Evolutionary conservation across 139 green algal species (phyloP).

Genomic region (Closterium sp.): DNA sequence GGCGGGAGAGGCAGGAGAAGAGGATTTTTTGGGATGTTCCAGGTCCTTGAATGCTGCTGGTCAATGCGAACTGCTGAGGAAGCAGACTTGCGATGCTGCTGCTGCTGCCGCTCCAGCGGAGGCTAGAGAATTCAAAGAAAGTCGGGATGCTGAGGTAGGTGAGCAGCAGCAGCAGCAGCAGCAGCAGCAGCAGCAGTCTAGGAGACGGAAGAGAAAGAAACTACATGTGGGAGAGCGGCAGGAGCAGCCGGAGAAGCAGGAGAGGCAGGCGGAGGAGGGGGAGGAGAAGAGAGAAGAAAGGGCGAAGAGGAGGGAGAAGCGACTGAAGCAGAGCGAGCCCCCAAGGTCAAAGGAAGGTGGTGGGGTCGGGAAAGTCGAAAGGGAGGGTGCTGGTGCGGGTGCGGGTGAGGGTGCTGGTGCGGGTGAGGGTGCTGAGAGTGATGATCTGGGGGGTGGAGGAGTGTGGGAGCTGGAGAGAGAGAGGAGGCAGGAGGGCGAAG

Average conservation of each 20-base stretch:
- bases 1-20: not conserved
- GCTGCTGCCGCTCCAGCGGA: not conserved
- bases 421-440: not conserved
- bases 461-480: not conserved
- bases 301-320: not conserved
- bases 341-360: not conserved
- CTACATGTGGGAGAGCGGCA: not conserved
- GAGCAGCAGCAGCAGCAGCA: not conserved
- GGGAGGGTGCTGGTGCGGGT: not conserved
- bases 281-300: not conserved
- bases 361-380: not conserved
- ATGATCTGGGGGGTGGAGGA: not conserved
- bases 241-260: too few relatives aligned
- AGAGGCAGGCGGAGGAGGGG: too few relatives aligned
- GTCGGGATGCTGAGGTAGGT: not conserved
- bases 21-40: not conserved
- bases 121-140: not conserved
- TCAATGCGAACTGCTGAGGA: not conserved
- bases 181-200: not conserved
- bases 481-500: not conserved
- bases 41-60: not conserved
- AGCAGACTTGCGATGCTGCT: not conserved
- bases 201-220: not conserved
- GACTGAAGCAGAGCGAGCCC: not conserved
- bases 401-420: not conserved